Evolutionary conservation across 169 alveolate species (phyloP).

Genomic region (Cryptosporidium baileyi): DNA sequence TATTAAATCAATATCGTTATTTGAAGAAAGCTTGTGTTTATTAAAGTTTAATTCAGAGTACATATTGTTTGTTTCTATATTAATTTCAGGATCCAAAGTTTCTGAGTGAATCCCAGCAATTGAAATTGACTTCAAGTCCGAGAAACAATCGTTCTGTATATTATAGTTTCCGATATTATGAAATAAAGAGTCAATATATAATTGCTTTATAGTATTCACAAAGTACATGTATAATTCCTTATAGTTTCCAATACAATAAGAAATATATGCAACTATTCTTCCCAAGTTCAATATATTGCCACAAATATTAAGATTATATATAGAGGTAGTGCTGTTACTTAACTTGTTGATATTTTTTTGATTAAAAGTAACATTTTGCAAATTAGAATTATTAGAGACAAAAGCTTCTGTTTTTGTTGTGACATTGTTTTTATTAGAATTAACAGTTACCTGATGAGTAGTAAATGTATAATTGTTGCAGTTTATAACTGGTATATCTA

Average conservation of each 20-base stretch:
- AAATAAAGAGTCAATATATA: constrained; percentile 43
- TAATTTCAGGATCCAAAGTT: neutral
- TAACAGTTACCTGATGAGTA: neutral
- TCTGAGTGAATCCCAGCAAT: neutral
- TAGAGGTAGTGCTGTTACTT: neutral
- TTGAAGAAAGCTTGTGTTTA: neutral
- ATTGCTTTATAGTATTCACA: constrained; percentile 20
- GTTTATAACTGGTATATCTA: neutral
- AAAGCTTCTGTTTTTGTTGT: neutral
- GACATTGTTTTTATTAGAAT: neutral
- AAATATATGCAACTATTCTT: constrained; percentile 52
- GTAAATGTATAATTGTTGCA: neutral
- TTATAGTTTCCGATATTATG: neutral
- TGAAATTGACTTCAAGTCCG: neutral
- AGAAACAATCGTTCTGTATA: neutral
- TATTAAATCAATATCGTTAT: neutral
- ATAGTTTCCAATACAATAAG: constrained; percentile 58
- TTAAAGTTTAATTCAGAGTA: no score
- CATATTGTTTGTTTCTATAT: neutral
- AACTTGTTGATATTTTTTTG: no score
- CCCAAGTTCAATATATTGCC: constrained; percentile 44
- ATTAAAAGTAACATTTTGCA: neutral
- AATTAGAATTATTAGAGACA: neutral
- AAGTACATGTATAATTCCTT: constrained; percentile 33
- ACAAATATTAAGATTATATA: constrained; percentile 3